phyloP scores from a whole-genome alignment of 306 rosid species.

The Prunus kanzakura region DNA sequence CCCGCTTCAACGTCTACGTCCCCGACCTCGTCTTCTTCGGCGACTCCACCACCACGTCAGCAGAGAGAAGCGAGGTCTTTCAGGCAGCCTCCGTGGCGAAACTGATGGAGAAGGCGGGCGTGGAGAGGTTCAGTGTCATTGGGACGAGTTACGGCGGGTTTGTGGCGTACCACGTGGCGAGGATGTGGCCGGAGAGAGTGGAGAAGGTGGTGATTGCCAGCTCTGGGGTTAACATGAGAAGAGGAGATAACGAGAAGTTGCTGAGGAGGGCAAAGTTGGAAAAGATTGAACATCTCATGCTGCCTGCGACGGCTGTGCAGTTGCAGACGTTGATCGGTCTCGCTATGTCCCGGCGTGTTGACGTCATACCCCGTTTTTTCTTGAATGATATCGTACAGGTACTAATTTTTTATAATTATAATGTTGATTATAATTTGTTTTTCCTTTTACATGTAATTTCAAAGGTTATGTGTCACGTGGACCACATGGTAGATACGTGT shows the following conservation, averaged over 20 bases:
- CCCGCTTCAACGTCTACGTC: slow-evolving; percentile 61
- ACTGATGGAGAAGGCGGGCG: slow-evolving; percentile 48
- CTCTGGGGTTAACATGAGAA: slow-evolving; percentile 71
- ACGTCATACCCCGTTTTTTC: slow-evolving; percentile 52
- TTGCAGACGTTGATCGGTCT: slow-evolving; percentile 46
- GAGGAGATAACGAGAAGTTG: slow-evolving; percentile 38
- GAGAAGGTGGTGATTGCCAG: slow-evolving; percentile 84
- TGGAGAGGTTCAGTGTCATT: slow-evolving; percentile 41
- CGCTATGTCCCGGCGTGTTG: slow-evolving; percentile 25
- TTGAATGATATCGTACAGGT: slow-evolving; percentile 56
- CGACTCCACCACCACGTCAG: slow-evolving; percentile 48
- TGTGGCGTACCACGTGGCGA: slow-evolving; percentile 74
- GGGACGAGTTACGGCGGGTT: slow-evolving; percentile 95
- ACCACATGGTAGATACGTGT: not conserved
- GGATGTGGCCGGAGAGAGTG: slow-evolving; percentile 55
- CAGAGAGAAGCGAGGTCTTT: slow-evolving; percentile 54
- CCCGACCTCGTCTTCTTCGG: slow-evolving; percentile 90
- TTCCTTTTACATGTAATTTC: no score
- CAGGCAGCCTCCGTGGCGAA: slow-evolving; percentile 66
- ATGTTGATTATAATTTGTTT: no score
- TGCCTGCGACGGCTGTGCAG: slow-evolving; percentile 60
- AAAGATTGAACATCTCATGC: slow-evolving; percentile 59
- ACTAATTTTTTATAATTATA: no score
- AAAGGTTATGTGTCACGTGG: not conserved
- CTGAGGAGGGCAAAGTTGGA: slow-evolving; percentile 53